Conservation (phyloP, 176 grass and related monocot species). For the Zea luxurians region DNA sequence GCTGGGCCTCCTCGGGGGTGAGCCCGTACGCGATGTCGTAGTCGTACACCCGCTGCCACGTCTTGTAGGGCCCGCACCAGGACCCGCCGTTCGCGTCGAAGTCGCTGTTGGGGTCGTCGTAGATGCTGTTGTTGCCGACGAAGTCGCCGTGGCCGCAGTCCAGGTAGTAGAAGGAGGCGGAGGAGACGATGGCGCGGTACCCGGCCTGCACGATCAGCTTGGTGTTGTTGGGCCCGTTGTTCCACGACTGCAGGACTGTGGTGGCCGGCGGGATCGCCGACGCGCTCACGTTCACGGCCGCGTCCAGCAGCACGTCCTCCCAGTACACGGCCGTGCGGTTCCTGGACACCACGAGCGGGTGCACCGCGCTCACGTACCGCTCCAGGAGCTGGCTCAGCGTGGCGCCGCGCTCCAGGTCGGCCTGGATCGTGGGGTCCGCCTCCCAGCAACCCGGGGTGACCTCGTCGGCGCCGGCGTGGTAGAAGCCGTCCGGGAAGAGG, state of each 20-base stretch:
- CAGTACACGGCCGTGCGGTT: constrained; percentile 88
- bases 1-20: constrained; percentile 54
- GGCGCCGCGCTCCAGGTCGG: constrained; percentile 41
- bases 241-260: constrained; percentile 94
- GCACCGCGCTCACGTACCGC: constrained; percentile 52
- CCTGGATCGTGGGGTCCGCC: constrained; percentile 46
- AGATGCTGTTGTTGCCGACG: constrained; percentile 66
- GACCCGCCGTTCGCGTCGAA: constrained; percentile 50
- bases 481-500: constrained; percentile 75
- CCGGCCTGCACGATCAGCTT: constrained; percentile 71
- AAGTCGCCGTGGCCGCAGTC: constrained; percentile 87
- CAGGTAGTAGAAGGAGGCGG: constrained; percentile 88
- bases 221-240: constrained; percentile 84
- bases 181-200: constrained; percentile 88
- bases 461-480: constrained; percentile 83
- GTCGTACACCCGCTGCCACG: constrained; percentile 88
- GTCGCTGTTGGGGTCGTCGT: constrained; percentile 69
- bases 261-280: constrained; percentile 60
- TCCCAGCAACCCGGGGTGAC: constrained; percentile 74
- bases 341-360: constrained; percentile 47
- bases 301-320: constrained; percentile 87
- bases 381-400: constrained; percentile 80
- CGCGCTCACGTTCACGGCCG: constrained; percentile 51
- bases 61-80: constrained; percentile 90
- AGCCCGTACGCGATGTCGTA: constrained; percentile 84